Conservation (phyloP, 1,284 basidiomycete genomes). For the Rhodotorula sp. region DNA sequence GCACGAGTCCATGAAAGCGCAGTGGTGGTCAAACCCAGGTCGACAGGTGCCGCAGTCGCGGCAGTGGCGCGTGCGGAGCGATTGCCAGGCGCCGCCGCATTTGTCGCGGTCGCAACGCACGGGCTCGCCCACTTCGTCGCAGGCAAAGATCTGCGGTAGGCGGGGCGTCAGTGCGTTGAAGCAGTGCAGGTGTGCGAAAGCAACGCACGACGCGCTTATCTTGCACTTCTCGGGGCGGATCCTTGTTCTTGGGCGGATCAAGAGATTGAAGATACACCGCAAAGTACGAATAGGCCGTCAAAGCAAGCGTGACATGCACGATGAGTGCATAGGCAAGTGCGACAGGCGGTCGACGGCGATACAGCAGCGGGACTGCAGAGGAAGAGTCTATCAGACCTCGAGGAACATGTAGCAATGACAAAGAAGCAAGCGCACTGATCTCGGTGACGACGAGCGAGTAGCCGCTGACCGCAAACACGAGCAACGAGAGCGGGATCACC, state of each 20-base stretch:
- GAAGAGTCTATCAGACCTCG: not conserved
- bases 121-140: conserved; percentile 15
- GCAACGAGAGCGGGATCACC: conserved; percentile 18
- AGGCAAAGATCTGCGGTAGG: conserved; percentile 23
- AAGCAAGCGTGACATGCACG: conserved; percentile 11
- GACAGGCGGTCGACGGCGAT: not conserved
- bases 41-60: conserved; percentile 30
- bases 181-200: not conserved
- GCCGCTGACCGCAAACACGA: conserved; percentile 15
- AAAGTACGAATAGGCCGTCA: conserved; percentile 17
- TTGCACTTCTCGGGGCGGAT: not conserved
- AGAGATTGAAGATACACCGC: conserved; percentile 16
- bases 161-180: not conserved
- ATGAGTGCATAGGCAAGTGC: not conserved
- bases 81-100: conserved; percentile 24
- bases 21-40: conserved; percentile 33
- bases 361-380: conserved; percentile 14
- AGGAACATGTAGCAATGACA: too few species aligned
- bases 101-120: conserved; percentile 13
- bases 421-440: conserved; percentile 7
- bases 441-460: conserved; percentile 16
- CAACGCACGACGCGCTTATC: conserved; percentile 16
- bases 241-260: not conserved
- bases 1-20: conserved; percentile 36
- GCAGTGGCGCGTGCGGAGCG: conserved; percentile 35